A percentile compares a stretch with the other conserved stretches of the same genome.
These are phyloP conservation scores for Ganoderma lingzhi DNA, from an alignment of 1,284 basidiomycete genomes.

Conservation along the genomic window DNA sequence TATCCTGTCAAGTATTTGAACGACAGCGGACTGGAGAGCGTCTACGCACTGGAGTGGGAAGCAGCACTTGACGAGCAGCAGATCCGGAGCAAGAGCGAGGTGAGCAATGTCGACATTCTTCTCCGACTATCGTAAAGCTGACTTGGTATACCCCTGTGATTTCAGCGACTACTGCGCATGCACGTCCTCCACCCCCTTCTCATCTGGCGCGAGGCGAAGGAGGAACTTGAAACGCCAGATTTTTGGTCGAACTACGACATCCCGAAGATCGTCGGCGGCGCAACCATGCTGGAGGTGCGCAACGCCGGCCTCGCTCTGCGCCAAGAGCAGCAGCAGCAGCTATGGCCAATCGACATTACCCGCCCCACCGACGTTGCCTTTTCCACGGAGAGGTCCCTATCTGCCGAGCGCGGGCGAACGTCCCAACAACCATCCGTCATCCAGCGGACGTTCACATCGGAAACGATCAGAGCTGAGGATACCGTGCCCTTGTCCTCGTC, in stretches of 20 bases:
- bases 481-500: constrained; percentile 35
- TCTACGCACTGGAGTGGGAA: constrained; percentile 70
- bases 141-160: constrained; percentile 12
- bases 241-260: constrained; percentile 76
- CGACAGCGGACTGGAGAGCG: constrained; percentile 55
- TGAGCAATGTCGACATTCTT: constrained; percentile 38
- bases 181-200: constrained; percentile 81
- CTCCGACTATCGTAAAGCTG: neutral
- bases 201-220: constrained; percentile 67
- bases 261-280: constrained; percentile 75
- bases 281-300: constrained; percentile 72
- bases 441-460: constrained; percentile 1
- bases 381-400: neutral
- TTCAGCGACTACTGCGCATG: constrained; percentile 71
- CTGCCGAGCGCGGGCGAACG: neutral
- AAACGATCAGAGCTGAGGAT: constrained; percentile 1
- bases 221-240: constrained; percentile 69
- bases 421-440: constrained; percentile 14
- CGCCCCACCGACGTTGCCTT: neutral
- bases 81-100: constrained; percentile 74
- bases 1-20: constrained; percentile 70
- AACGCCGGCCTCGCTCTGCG: constrained; percentile 52
- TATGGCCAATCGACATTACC: neutral
- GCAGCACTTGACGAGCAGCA: constrained; percentile 73
- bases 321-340: constrained; percentile 15